These are phyloP conservation scores for Ophiosphaerella narmari DNA, from an alignment of 2,329 filamentous ascomycete genomes.

Conservation along the genomic window DNA sequence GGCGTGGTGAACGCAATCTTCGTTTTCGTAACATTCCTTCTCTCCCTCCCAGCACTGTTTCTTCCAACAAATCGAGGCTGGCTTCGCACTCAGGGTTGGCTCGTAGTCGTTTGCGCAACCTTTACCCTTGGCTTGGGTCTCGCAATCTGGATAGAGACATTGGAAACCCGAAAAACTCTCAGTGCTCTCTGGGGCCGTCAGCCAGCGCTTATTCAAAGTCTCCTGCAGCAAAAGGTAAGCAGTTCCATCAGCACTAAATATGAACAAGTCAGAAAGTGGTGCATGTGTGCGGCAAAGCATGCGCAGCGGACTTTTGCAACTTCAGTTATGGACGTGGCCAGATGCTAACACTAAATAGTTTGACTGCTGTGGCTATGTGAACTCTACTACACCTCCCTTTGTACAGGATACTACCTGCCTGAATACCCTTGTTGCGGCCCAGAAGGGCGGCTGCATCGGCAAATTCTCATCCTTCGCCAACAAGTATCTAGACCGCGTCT, in stretches of 20 bases:
- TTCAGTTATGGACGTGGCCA: slow-evolving; percentile 7
- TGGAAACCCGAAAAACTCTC: slow-evolving; percentile 69
- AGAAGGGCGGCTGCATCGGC: slow-evolving; percentile 70
- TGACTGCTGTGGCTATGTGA: slow-evolving; percentile 78
- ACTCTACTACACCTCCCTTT: slow-evolving; percentile 73
- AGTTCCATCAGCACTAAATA: slow-evolving; percentile 7
- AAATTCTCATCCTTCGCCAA: slow-evolving; percentile 72
- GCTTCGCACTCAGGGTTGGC: slow-evolving; percentile 71
- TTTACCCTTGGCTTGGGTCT: slow-evolving; percentile 66
- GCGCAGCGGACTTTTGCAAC: no score
- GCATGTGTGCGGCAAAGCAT: slow-evolving; percentile 2
- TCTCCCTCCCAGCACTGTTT: slow-evolving; percentile 73
- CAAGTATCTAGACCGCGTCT: slow-evolving; percentile 73
- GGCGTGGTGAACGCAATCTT: slow-evolving; percentile 74
- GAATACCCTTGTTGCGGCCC: slow-evolving; percentile 70
- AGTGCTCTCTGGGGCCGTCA: slow-evolving; percentile 64
- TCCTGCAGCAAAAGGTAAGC: slow-evolving; percentile 72
- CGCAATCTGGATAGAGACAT: slow-evolving; percentile 70
- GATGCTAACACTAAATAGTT: slow-evolving; percentile 59
- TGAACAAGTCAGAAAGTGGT: slow-evolving; percentile 1
- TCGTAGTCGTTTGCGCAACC: slow-evolving; percentile 68
- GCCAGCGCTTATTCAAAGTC: slow-evolving; percentile 61
- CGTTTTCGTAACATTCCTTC: slow-evolving; percentile 70
- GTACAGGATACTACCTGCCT: slow-evolving; percentile 70
- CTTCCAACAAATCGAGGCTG: slow-evolving; percentile 68